Conservation (phyloP, 495 filamentous ascomycete species). For the Aspergillus nanangensis region DNA sequence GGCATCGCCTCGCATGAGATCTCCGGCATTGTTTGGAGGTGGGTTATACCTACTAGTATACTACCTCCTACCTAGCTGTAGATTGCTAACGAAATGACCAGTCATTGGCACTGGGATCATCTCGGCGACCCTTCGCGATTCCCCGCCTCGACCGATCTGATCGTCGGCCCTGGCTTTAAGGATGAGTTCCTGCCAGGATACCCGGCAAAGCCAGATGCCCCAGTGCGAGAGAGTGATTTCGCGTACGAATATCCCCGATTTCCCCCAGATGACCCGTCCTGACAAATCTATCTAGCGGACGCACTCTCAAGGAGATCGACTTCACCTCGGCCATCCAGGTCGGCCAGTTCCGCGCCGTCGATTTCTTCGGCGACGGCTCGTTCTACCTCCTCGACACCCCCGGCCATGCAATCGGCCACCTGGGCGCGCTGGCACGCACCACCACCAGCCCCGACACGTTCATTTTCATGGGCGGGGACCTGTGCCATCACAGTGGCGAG, state of each 20-base stretch:
- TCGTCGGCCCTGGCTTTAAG: constrained; percentile 56
- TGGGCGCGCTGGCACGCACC: constrained; percentile 36
- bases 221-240: constrained; percentile 42
- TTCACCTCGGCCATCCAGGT: constrained; percentile 30
- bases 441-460: constrained; percentile 34
- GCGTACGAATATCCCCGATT: constrained; percentile 21
- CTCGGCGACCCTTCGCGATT: constrained; percentile 51
- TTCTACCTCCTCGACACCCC: constrained; percentile 45
- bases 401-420: constrained; percentile 42
- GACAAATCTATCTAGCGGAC: not conserved
- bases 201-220: constrained; percentile 36
- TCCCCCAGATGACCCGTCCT: constrained; percentile 22
- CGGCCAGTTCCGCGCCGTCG: constrained; percentile 41
- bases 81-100: not conserved
- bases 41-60: not conserved
- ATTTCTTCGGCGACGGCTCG: constrained; percentile 47
- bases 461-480: constrained; percentile 42
- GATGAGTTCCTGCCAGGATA: constrained; percentile 42
- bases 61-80: not conserved
- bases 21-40: constrained; percentile 53
- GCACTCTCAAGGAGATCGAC: constrained; percentile 38
- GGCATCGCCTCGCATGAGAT: constrained; percentile 42
- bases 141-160: constrained; percentile 40
- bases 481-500: constrained; percentile 47
- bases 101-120: constrained; percentile 57